Evolutionary conservation across 2,329 filamentous ascomycete genomes (phyloP).

Genomic region (Aspergillus texensis): DNA sequence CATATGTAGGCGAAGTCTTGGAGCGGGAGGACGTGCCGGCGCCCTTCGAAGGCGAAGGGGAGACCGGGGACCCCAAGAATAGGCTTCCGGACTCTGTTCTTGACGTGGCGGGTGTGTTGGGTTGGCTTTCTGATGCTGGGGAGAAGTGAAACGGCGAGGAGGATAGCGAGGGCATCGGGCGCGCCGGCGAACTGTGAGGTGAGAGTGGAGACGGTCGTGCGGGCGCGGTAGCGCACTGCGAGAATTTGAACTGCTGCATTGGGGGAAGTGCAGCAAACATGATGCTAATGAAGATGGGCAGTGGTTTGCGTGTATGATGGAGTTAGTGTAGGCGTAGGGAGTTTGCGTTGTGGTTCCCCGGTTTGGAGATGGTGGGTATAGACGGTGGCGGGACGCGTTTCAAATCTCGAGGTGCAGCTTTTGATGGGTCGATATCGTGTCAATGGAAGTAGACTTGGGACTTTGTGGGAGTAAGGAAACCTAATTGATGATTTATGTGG

Average conservation of each 20-base stretch:
- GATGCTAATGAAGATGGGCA: not conserved
- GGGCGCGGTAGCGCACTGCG: constrained; percentile 27
- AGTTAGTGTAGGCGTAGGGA: constrained; percentile 1
- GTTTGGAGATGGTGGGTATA: not conserved
- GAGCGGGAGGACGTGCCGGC: constrained; percentile 13
- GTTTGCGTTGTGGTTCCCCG: constrained; percentile 8
- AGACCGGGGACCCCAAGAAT: not conserved
- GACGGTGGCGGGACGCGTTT: not conserved
- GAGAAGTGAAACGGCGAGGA: not conserved
- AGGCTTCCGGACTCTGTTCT: not conserved
- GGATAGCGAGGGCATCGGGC: not conserved
- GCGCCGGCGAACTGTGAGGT: constrained; percentile 12
- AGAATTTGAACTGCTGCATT: constrained; percentile 17
- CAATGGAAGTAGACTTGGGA: not conserved
- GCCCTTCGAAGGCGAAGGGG: not conserved
- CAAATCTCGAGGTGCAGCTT: not conserved
- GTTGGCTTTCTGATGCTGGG: not conserved
- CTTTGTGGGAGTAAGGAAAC: not conserved
- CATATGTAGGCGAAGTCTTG: constrained; percentile 29
- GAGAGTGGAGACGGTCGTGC: constrained; percentile 29
- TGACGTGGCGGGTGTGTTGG: not conserved
- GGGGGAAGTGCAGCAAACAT: constrained; percentile 36
- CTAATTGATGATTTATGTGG: not conserved
- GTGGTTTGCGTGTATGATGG: not conserved
- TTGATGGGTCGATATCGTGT: not conserved